Evolutionary conservation across 305 asterid genomes (phyloP).

Genomic region (Fraxinus sp.): DNA sequence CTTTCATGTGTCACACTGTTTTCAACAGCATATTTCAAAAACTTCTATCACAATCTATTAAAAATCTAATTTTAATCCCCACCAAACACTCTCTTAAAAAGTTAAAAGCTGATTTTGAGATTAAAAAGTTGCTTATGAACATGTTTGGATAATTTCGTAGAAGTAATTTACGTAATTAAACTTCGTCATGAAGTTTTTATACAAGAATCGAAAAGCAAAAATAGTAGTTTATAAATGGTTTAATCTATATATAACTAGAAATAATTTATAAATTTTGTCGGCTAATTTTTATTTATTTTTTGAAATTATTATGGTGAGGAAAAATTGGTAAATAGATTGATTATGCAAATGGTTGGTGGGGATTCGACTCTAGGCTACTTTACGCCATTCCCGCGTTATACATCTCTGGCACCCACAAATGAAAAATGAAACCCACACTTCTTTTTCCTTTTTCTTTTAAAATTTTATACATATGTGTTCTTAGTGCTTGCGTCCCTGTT

Average conservation of each 20-base stretch:
- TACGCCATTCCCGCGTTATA: constrained; percentile 22
- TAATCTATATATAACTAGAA: not conserved
- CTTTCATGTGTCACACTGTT: too few species aligned
- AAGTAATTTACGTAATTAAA: too few species aligned
- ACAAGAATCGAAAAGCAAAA: not conserved
- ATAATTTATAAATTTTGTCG: not conserved
- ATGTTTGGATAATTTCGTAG: not conserved
- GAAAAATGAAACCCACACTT: not conserved
- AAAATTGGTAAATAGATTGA: not conserved
- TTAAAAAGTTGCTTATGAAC: not conserved
- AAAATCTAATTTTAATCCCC: too few species aligned
- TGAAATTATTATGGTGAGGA: not conserved
- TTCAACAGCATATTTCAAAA: too few species aligned
- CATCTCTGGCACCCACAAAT: constrained; percentile 14
- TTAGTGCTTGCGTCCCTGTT: not conserved
- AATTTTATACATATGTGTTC: not conserved
- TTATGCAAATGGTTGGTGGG: constrained; percentile 1
- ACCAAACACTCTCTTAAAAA: not conserved
- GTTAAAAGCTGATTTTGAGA: not conserved
- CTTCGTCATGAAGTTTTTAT: not conserved
- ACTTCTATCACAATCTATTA: too few species aligned
- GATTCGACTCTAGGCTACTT: not conserved
- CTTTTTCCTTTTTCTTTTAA: not conserved
- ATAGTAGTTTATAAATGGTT: not conserved
- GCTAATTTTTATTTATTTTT: not conserved